These are phyloP conservation scores for Syncephalastrum racemosum DNA, from an alignment of 371 early-diverging fungal species.

Conservation along the genomic window DNA sequence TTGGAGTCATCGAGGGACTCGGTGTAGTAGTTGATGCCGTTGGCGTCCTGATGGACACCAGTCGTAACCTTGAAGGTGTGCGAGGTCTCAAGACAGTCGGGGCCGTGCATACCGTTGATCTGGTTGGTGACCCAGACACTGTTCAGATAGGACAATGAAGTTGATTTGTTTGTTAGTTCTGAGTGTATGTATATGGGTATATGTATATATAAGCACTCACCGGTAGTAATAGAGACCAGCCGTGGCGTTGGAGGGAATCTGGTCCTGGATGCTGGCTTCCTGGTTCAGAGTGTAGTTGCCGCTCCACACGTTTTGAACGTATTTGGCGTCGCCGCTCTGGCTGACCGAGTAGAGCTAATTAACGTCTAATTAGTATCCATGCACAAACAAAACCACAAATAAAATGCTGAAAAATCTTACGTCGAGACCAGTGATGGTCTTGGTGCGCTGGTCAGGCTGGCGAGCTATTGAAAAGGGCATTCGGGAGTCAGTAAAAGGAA, in stretches of 20 bases:
- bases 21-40: slow-evolving; percentile 48
- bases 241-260: slow-evolving; percentile 23
- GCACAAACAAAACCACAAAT: slow-evolving; percentile 1
- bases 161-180: too few species aligned
- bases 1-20: slow-evolving; percentile 35
- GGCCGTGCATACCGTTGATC: slow-evolving; percentile 42
- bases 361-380: slow-evolving; percentile 9
- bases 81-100: slow-evolving; percentile 53
- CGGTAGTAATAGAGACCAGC: slow-evolving; percentile 55
- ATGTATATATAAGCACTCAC: slow-evolving; percentile 16
- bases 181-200: too few species aligned
- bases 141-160: slow-evolving; percentile 1
- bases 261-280: slow-evolving; percentile 33
- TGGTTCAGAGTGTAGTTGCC: slow-evolving; percentile 34
- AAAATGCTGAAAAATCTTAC: slow-evolving; percentile 23
- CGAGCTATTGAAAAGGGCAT: slow-evolving; percentile 4
- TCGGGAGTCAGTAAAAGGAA: too few species aligned
- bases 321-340: slow-evolving; percentile 33
- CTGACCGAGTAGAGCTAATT: slow-evolving; percentile 40
- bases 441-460: slow-evolving; percentile 24
- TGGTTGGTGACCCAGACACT: slow-evolving; percentile 52
- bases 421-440: slow-evolving; percentile 47
- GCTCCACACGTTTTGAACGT: slow-evolving; percentile 45
- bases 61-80: slow-evolving; percentile 60
- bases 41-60: slow-evolving; percentile 57